Base-by-base conservation (phyloP, 352 stramenopile species). In the Halophytophthora polymorphica region DNA sequence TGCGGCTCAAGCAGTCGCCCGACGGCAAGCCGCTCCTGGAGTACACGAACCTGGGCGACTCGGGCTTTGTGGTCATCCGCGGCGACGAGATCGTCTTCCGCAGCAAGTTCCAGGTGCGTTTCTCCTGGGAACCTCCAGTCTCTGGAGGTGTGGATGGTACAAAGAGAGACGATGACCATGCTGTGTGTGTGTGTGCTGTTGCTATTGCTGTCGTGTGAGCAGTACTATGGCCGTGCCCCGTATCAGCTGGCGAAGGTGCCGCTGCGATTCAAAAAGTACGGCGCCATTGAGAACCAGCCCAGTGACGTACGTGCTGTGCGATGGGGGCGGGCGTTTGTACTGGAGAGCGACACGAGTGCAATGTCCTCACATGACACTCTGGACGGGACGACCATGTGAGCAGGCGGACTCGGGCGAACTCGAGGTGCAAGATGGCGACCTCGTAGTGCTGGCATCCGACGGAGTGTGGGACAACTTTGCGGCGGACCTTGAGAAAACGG, bases 381-480 rank as follows among this genome's bases (percentile, higher is more conserved):
- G 3, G 15, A 17, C 43, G 29, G 10, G 44, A 13, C 21, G 15
- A 29, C 17, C 34, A 19, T n/a, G 39, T 17, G 5, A 61, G 15
- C 40, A 91, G 81, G 77, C 78, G 23, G 77, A 89, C 45, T 86
- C 72, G 17, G 77, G 81, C 6, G 77, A 86, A 29, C 66, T 91
- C 15, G 71, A 83, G 23, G 69, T 91, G n/a, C 56, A 90, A 34
- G 72, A 80, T 41, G 81, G 81, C 59, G 81, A 91, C 51, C 58
- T 91, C 43, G 77, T 91, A 33, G 78, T 91, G 23, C 61, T 90
- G 7, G 81, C 81, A n/a, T 90, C 81, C 6, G 81, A 91, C 61
- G 81, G 81, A 21, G 79, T 91, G 17, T 91, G 81, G 81, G 81
- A 91, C 61, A 91, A 91, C 56, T 91, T 91, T 52, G 58, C 74